Conservation (phyloP, 2,329 filamentous ascomycete species). For the Cladophialophora yegresii region DNA sequence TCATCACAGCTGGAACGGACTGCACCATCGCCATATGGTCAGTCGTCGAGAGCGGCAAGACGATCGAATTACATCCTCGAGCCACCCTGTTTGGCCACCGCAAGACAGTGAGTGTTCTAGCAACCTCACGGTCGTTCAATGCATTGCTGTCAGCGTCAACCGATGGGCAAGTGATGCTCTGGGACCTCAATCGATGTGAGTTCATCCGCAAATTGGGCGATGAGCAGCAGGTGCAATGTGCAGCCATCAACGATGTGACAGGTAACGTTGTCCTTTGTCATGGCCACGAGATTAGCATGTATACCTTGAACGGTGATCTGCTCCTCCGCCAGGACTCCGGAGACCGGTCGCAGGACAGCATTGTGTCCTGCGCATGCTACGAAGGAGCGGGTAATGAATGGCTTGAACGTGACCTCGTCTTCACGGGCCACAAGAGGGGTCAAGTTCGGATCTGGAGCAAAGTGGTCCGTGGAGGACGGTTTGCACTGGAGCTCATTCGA, state of each 20-base stretch:
- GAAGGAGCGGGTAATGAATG: constrained; percentile 89
- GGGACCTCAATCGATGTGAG: constrained; percentile 89
- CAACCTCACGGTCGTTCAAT: constrained; percentile 84
- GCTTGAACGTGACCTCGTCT: constrained; percentile 80
- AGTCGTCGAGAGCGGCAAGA: constrained; percentile 64
- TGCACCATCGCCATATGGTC: constrained; percentile 86
- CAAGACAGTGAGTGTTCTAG: constrained; percentile 75
- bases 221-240: constrained; percentile 62
- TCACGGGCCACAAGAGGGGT: constrained; percentile 83
- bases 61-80: constrained; percentile 75
- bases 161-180: constrained; percentile 82
- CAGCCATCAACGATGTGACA: constrained; percentile 83
- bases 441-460: constrained; percentile 71
- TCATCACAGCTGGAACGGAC: constrained; percentile 89
- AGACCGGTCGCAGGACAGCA: constrained; percentile 68
- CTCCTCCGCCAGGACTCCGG: constrained; percentile 82
- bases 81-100: constrained; percentile 89
- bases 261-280: constrained; percentile 87
- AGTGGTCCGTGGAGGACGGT: constrained; percentile 58
- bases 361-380: constrained; percentile 86
- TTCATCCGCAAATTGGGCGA: constrained; percentile 75
- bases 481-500: constrained; percentile 76
- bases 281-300: constrained; percentile 72
- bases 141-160: constrained; percentile 80
- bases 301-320: constrained; percentile 82